Conservation (phyloP, 116 monocot genomes). For the Phalaenopsis hybrid region DNA sequence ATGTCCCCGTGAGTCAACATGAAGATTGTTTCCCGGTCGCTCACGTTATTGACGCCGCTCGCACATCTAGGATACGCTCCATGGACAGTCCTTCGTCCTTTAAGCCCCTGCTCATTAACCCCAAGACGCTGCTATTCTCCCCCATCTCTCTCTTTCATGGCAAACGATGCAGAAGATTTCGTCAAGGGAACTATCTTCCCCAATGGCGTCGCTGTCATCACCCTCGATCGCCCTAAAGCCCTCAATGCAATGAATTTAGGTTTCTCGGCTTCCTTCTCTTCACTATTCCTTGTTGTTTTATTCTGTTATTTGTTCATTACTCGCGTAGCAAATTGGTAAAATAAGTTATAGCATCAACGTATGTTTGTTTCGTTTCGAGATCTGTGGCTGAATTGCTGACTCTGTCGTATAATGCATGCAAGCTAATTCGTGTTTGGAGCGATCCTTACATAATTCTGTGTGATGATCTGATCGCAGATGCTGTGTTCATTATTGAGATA, state of each 20-base stretch:
- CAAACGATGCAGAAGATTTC: constrained; percentile 52
- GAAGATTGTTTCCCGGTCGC: not conserved
- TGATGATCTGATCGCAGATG: not conserved
- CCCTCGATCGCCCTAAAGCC: constrained; percentile 83
- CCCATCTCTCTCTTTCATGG: constrained; percentile 45
- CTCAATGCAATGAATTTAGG: constrained; percentile 97
- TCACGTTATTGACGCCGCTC: not conserved
- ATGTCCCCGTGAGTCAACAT: not conserved
- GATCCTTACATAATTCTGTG: too few species aligned
- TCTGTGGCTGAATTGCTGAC: not conserved
- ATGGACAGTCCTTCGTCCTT: not conserved
- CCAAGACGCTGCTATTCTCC: not conserved
- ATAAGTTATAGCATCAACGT: not conserved
- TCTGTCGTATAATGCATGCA: not conserved
- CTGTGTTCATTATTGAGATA: not conserved
- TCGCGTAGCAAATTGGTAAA: not conserved
- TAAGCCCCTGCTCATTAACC: not conserved
- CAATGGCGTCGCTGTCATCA: constrained; percentile 87
- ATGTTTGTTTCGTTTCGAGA: not conserved
- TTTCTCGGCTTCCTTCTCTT: constrained; percentile 6
- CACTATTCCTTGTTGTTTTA: not conserved
- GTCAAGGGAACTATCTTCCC: constrained; percentile 69
- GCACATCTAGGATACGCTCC: not conserved
- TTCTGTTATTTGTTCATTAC: not conserved
- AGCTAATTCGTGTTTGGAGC: not conserved